Evolutionary conservation across 768 basidiomycete species (phyloP), one percentile per base, ranked within the genome.

Genomic region (Tulasnella sp.): DNA sequence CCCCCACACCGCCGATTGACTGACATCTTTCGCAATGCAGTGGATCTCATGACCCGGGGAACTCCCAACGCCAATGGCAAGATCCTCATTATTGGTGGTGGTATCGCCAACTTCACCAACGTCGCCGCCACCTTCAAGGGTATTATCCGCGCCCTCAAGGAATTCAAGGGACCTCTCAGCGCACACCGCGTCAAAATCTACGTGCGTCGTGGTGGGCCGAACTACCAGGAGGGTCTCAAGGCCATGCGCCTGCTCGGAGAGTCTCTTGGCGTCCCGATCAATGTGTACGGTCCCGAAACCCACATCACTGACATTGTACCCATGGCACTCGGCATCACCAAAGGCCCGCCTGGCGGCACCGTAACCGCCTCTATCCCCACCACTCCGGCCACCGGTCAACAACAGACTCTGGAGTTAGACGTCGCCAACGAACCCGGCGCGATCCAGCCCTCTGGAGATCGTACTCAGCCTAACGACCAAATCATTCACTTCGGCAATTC

Each of bases 101-200:
- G 95, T 76, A 96, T 96, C 64, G 96, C 96, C 77, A 99, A 99
- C 83, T 99, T 99, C 77, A 97, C 93, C 71, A 97, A 99, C 71
- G 94, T 98, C 66, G 96, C 94, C 32, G 86, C 95, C 9, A 98
- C 95, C 62, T 99, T 99, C 87, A 97, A 98, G 80, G 95, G 95
- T 64, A 99, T 98, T 79, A 99, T 99, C 73, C 88, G 84, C 47
- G 94, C 96, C 17, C 80, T 99, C 65, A 86, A 95, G 77, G 88
- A 93, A 73, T 92, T 80, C 81, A 92, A 92, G 78, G 75, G 79
- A 45, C 84, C 83, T 56, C 81, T 98, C 64, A 86, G 90, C 68
- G 75, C 77, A 51, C 85, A 91, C 75, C 75, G 82, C 58, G 94
- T 97, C 74, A 85, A 84, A 74, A 97, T 98, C 74, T 99, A 88